Evolutionary conservation across 2,329 filamentous ascomycete genomes (phyloP).

Genomic region (Botryotinia calthae): DNA sequence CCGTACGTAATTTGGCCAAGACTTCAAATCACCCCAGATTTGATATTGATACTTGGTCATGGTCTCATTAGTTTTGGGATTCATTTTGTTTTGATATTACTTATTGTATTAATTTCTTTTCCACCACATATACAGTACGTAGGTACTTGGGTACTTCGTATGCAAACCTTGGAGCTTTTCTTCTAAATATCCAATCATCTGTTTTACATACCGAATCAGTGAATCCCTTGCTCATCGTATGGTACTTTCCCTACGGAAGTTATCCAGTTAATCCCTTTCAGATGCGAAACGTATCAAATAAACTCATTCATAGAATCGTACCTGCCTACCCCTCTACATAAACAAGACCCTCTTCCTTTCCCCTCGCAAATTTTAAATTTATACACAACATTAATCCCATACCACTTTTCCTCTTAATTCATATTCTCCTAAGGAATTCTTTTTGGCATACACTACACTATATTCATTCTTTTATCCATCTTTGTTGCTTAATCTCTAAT

Average conservation of each 20-base stretch:
- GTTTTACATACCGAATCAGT: neutral
- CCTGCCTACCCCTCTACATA: neutral
- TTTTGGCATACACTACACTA: neutral
- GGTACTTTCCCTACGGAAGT: conserved; percentile 4
- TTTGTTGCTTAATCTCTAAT: neutral
- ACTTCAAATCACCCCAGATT: neutral
- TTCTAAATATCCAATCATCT: neutral
- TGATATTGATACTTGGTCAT: neutral
- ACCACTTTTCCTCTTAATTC: neutral
- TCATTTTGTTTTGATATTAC: neutral
- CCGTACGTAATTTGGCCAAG: conserved; percentile 1
- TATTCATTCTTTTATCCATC: neutral
- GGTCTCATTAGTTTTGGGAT: conserved; percentile 5
- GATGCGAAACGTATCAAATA: neutral
- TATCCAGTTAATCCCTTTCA: neutral
- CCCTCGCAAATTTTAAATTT: conserved; percentile 1
- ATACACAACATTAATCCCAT: conserved; percentile 2
- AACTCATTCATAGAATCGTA: neutral
- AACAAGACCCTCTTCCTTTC: conserved; percentile 2
- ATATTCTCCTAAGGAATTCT: neutral
- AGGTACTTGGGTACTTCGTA: neutral
- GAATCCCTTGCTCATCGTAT: conserved; percentile 6
- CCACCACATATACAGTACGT: neutral
- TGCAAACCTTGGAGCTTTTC: neutral
- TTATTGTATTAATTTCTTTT: neutral